Evolutionary conservation across 352 stramenopile genomes (phyloP), one percentile per base, ranked within the genome.

Genomic region (Phytophthora sp.): DNA sequence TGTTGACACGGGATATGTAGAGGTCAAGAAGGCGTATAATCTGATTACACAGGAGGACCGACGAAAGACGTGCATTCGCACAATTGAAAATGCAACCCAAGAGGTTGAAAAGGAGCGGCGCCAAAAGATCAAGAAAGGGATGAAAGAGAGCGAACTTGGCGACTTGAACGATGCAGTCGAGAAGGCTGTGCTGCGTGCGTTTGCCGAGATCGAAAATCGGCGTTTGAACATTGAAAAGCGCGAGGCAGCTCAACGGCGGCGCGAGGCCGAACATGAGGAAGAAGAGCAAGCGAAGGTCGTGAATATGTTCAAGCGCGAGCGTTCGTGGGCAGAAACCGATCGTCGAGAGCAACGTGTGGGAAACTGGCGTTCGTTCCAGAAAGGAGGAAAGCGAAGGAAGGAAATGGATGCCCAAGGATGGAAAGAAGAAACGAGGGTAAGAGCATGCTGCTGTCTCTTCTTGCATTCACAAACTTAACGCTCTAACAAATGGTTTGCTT

Each of bases 11-110:
- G 23, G 17, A 13, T 46, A 11, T 34, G 12, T 59, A 94, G 85
- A 95, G 77, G 70, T 96, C 46, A 94, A 74, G n/a, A 94, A 95
- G 64, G 85, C 86, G 37, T 85, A 96, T 65, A 84, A 94, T n/a
- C 59, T 88, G 18, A 80, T 96, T n/a, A 72, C 74, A 48, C 87
- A 96, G 35, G 87, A 94, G 66, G 88, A 95, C 43, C 82, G 87
- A 13, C 83, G 82, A n/a, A 94, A 93, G 65, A 87, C 68, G 20
- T 91, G 71, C 61, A 80, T 90, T 45, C 78, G 76, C n/a, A 77
- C 88, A 42, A 96, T 96, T 24, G 76, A 91, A 37, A 93, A 88
- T 41, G 79, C 84, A 9, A 82, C 66, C 7, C 70, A 84, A 15
- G 76, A 76, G 13, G 84, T 91, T 8, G 70, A 90, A 8, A 94